A percentile compares a stretch with the other conserved stretches of the same genome.
Evolutionary conservation across 2,329 filamentous ascomycete genomes (phyloP).

Genomic region (Penicillium concentricum): DNA sequence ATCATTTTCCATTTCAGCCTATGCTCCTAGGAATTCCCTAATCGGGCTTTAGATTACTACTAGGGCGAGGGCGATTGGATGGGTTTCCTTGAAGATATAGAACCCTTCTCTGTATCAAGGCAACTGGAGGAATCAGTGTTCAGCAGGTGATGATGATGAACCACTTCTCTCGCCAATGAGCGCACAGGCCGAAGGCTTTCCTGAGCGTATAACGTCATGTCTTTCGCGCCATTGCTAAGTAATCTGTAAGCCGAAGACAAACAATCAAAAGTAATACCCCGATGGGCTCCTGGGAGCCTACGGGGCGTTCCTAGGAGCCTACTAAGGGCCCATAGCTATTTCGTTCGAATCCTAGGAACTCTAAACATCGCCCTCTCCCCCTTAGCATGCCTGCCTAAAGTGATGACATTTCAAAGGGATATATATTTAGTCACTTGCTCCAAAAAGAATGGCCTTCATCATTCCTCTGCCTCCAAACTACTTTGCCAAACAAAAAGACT

Average conservation of each 20-base stretch:
- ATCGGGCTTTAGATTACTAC: neutral
- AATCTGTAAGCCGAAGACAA: neutral
- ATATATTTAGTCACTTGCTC: neutral
- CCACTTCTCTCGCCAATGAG: neutral
- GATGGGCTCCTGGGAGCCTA: neutral
- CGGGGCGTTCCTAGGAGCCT: neutral
- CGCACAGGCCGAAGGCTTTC: neutral
- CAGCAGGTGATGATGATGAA: neutral
- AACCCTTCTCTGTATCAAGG: neutral
- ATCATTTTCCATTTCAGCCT: neutral
- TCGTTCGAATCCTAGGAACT: neutral
- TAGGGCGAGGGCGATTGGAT: neutral
- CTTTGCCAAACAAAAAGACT: neutral
- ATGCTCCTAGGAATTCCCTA: neutral
- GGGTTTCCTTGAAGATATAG: neutral
- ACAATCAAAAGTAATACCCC: neutral
- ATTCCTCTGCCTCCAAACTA: too few species aligned
- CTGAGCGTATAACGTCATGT: neutral
- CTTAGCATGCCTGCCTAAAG: neutral
- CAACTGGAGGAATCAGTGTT: neutral
- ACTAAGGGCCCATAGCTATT: neutral
- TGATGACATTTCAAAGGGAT: neutral
- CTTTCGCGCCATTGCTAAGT: neutral
- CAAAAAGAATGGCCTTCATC: too few species aligned
- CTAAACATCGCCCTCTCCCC: neutral